Conservation (phyloP, 768 basidiomycete genomes). For the Pulveroboletus sp. region DNA sequence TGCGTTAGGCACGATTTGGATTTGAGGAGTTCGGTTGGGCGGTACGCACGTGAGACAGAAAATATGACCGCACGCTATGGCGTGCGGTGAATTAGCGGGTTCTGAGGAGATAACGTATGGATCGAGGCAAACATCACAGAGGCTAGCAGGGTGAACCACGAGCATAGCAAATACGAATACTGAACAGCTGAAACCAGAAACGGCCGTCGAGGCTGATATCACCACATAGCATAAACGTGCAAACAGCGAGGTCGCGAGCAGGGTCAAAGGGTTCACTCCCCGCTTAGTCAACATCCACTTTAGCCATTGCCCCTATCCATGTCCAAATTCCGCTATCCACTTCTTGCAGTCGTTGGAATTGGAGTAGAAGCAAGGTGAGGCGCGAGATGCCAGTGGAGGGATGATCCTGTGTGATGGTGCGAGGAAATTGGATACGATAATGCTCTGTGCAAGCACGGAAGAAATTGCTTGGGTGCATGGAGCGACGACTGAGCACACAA, state of each 20-base stretch:
- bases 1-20: slow-evolving; percentile 11
- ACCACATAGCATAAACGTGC: slow-evolving; percentile 35
- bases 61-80: slow-evolving; percentile 73
- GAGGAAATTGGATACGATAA: too few relatives aligned
- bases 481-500: too few relatives aligned
- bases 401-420: too few relatives aligned
- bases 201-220: slow-evolving; percentile 27
- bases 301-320: too few relatives aligned
- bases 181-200: slow-evolving; percentile 23
- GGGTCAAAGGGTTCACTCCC: slow-evolving; percentile 21
- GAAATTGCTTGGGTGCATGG: too few relatives aligned
- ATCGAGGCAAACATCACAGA: slow-evolving; percentile 75
- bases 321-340: too few relatives aligned
- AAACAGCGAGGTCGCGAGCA: slow-evolving; percentile 15
- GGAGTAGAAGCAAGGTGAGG: too few relatives aligned
- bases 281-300: slow-evolving; percentile 25
- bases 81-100: slow-evolving; percentile 53
- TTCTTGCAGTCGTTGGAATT: too few relatives aligned
- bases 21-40: too few relatives aligned
- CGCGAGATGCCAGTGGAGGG: too few relatives aligned
- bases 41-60: slow-evolving; percentile 63
- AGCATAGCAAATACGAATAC: slow-evolving; percentile 42
- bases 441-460: too few relatives aligned
- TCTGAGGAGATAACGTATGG: slow-evolving; percentile 50
- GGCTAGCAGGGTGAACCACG: slow-evolving; percentile 64